phyloP scores from a whole-genome alignment of 345 rosid species.

The Acer yangbiense region DNA sequence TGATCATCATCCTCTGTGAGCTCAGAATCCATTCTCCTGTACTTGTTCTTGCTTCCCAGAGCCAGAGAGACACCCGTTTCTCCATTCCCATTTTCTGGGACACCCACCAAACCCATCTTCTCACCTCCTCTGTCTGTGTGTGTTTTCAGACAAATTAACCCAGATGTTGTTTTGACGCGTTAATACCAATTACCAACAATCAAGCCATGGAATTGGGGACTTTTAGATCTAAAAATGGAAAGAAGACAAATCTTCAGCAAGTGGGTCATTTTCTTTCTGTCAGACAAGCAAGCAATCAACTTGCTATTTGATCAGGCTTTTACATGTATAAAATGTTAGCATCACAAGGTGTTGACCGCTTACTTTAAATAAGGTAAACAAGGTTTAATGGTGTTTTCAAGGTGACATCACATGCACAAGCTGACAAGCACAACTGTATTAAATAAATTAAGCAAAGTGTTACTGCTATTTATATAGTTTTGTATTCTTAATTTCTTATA shows the following conservation, averaged over 20 bases:
- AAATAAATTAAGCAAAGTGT: not conserved
- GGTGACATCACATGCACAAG: not conserved
- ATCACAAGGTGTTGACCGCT: constrained; percentile 17
- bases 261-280: constrained; percentile 2
- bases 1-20: constrained; percentile 36
- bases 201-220: not conserved
- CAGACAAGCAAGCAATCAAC: constrained; percentile 13
- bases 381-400: constrained; percentile 31
- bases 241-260: constrained; percentile 2
- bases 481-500: not conserved
- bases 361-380: not conserved
- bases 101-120: constrained; percentile 52
- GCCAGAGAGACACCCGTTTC: constrained; percentile 34
- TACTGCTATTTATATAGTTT: no score
- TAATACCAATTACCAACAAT: not conserved
- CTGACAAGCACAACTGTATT: not conserved
- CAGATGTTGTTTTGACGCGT: constrained; percentile 11
- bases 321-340: constrained; percentile 3
- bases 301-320: not conserved
- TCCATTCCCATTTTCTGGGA: constrained; percentile 53
- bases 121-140: not conserved
- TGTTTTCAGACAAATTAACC: constrained; percentile 13
- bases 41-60: constrained; percentile 67
- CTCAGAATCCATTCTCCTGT: constrained; percentile 74
- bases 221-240: constrained; percentile 23